Evolutionary conservation across 2,329 filamentous ascomycete genomes (phyloP), one percentile per base, ranked within the genome.

Genomic region (Aspergillus floridensis): DNA sequence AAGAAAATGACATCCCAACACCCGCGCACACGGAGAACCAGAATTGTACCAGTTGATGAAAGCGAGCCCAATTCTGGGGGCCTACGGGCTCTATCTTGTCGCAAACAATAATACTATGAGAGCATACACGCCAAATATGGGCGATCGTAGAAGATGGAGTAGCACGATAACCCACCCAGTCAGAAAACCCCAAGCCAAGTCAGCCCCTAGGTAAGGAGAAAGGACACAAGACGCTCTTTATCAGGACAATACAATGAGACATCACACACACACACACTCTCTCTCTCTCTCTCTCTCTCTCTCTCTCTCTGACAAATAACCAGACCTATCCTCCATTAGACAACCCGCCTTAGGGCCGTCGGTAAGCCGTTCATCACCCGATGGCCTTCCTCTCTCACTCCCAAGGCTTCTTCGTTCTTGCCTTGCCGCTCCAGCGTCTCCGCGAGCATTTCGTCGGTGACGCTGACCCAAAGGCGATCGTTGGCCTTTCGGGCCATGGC

Each of bases 371-470:
- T 71, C 63, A 77, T 72, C 38, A 77, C 66, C 19, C 70, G 70
- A 52, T 76, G 72, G 14, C 76, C 83, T 65, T 82, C 80, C n/a
- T 76, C 74, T 46, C 76, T 74, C 6, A 79, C 74, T 6, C 65
- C 65, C 41, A 72, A 71, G 11, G 84, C 84, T 63, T 87, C 82
- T 3, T 76, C 76, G 12, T 71, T 72, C 66, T 89, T 86, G 22
- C 90, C 90, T 68, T 90, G 86, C 57, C 89, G 83, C 66, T 92
- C 89, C 64, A 89, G 84, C 22, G 88, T 91, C 68, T 91, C 86
- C 1, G 88, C 88, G 51, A 93, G 80, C 84, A 95, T 88, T 22
- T 88, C 89, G 65, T 90, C 87, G 1, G 90, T 89, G 7, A 96
- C 91, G 68, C 89, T 92, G 78, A 87, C 87, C 90, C 90, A 93